Conservation (phyloP, 2,329 filamentous ascomycete genomes). For the Diaporthe velutina region DNA sequence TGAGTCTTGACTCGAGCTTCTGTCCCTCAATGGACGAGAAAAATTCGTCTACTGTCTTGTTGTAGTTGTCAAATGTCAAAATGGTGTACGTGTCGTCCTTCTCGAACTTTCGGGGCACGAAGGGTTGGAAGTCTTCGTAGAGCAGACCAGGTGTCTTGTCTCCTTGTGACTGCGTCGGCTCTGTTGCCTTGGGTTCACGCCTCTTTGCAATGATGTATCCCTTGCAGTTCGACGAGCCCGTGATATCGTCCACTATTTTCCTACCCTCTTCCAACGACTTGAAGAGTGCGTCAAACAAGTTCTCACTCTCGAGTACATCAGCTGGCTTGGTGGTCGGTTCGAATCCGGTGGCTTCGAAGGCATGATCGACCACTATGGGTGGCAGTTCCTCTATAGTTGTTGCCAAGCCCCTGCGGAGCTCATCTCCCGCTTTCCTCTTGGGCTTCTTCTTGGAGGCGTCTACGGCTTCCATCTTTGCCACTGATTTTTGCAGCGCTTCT, state of each 20-base stretch:
- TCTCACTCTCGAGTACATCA: conserved; percentile 76
- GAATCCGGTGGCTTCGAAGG: conserved; percentile 77
- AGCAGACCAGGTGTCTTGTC: conserved; percentile 67
- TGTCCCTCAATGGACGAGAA: conserved; percentile 97
- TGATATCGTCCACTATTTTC: conserved; percentile 77
- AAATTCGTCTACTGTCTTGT: conserved; percentile 95
- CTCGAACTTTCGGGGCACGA: conserved; percentile 84
- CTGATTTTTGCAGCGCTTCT: conserved; percentile 75
- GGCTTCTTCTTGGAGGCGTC: conserved; percentile 71
- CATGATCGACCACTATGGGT: conserved; percentile 89
- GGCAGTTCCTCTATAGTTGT: conserved; percentile 90
- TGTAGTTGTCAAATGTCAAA: conserved; percentile 86
- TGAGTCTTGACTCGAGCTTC: conserved; percentile 85
- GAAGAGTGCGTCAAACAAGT: conserved; percentile 75
- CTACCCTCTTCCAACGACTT: conserved; percentile 78
- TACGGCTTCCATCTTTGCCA: conserved; percentile 68
- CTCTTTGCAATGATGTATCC: conserved; percentile 91
- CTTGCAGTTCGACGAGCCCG: conserved; percentile 72
- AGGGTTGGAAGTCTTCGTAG: conserved; percentile 97
- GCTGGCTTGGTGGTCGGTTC: conserved; percentile 77
- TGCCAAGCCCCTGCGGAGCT: conserved; percentile 83
- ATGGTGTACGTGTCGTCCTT: conserved; percentile 75
- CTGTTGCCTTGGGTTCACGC: conserved; percentile 46
- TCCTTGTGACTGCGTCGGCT: conserved; percentile 47
- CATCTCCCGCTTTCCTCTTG: conserved; percentile 80